Conservation (phyloP, 129 eudicot species). For the Centrapalus pauciflorus region DNA sequence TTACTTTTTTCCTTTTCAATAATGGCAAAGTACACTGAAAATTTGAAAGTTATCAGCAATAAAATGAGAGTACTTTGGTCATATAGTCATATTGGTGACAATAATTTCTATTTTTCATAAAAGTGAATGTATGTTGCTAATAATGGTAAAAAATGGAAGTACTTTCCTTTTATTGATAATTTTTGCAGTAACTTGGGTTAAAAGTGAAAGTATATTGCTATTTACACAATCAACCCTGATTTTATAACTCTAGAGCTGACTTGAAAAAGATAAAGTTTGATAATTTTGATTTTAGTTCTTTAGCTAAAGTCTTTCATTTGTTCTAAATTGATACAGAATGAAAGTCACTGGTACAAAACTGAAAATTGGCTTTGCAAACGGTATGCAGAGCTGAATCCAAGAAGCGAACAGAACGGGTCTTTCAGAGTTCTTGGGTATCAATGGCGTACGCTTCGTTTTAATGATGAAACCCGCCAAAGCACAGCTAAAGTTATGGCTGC, state of each 20-base stretch:
- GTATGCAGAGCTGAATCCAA: slow-evolving; percentile 50
- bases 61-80: no score
- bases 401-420: slow-evolving; percentile 11
- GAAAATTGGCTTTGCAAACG: slow-evolving; percentile 76
- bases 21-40: no score
- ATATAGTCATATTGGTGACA: no score
- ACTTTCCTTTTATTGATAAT: no score
- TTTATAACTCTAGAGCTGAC: neutral
- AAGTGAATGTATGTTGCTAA: no score
- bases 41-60: no score
- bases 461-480: slow-evolving; percentile 83
- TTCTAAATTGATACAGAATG: slow-evolving; percentile 35
- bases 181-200: no score
- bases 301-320: neutral
- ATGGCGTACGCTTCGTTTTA: slow-evolving; percentile 88
- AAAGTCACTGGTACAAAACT: slow-evolving; percentile 51
- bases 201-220: no score
- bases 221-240: no score
- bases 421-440: slow-evolving; percentile 69
- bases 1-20: no score
- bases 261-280: neutral
- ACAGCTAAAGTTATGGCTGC: slow-evolving; percentile 81
- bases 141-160: no score
- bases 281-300: neutral
- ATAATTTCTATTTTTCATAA: no score